These are phyloP conservation scores for Picea mariana DNA, from an alignment of 83 land plant genomes.

Conservation along the genomic window DNA sequence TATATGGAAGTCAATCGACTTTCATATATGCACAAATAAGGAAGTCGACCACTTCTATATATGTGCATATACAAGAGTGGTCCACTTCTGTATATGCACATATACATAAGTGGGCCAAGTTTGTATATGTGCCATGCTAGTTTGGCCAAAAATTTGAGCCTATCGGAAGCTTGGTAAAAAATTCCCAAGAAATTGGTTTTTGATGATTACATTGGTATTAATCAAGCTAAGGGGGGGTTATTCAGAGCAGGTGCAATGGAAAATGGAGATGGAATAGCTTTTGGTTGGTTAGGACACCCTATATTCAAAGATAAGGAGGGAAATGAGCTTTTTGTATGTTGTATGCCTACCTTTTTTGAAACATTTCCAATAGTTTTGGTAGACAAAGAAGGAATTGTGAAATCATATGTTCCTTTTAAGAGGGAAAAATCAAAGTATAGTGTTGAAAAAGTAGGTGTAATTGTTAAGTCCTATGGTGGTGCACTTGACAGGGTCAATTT, in stretches of 20 bases:
- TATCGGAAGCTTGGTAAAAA: conserved; percentile 22
- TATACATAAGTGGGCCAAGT: too few relatives aligned
- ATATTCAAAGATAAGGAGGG: conserved; percentile 20
- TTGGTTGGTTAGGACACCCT: conserved; percentile 22
- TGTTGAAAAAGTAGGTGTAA: background rate
- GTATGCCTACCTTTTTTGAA: conserved; percentile 22
- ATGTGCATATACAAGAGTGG: too few relatives aligned
- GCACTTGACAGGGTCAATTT: conserved; percentile 18
- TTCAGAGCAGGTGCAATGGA: conserved; percentile 6
- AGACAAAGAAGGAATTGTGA: conserved; percentile 10
- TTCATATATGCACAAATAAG: too few relatives aligned
- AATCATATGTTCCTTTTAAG: background rate
- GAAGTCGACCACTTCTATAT: too few relatives aligned
- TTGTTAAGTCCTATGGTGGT: background rate
- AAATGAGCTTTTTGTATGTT: background rate
- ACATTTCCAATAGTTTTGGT: conserved; percentile 14
- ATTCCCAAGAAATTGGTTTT: background rate
- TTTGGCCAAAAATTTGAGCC: conserved; percentile 20
- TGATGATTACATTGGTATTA: conserved; percentile 1
- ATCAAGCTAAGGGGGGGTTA: background rate
- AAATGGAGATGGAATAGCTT: conserved; percentile 18
- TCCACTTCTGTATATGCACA: too few relatives aligned
- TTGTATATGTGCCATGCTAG: too few relatives aligned
- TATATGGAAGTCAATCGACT: too few relatives aligned
- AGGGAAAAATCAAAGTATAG: too few relatives aligned